Evolutionary conservation across 2,329 filamentous ascomycete species (phyloP).

Genomic region (Calonectria pseudoreteaudii): DNA sequence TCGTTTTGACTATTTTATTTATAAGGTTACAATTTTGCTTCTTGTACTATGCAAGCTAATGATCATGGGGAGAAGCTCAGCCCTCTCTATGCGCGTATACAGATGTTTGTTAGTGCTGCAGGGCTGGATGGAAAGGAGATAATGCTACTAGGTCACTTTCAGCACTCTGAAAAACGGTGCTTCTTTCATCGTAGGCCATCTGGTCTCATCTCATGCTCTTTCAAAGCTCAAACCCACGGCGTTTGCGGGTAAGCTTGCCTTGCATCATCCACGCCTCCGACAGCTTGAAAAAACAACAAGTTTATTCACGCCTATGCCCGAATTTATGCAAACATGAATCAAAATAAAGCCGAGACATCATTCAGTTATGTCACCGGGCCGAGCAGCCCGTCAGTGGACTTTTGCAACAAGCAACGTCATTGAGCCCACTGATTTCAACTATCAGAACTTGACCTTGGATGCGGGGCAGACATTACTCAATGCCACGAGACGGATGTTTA

Average conservation of each 20-base stretch:
- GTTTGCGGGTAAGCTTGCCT: neutral
- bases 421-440: neutral
- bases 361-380: neutral
- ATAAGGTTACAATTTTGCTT: neutral
- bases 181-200: neutral
- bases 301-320: neutral
- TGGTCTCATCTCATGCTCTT: neutral
- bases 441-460: neutral
- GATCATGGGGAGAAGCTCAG: neutral
- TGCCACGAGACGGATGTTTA: neutral
- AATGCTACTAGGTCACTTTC: neutral
- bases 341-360: constrained; percentile 1
- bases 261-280: neutral
- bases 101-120: neutral
- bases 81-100: neutral
- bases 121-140: neutral
- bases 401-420: neutral
- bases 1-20: neutral
- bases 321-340: neutral
- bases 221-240: neutral
- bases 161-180: neutral
- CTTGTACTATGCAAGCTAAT: neutral
- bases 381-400: neutral
- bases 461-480: constrained; percentile 2
- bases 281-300: too few relatives aligned